These are phyloP conservation scores for Torulaspora franciscae DNA, from an alignment of 805 yeast genomes.

Conservation along the genomic window DNA sequence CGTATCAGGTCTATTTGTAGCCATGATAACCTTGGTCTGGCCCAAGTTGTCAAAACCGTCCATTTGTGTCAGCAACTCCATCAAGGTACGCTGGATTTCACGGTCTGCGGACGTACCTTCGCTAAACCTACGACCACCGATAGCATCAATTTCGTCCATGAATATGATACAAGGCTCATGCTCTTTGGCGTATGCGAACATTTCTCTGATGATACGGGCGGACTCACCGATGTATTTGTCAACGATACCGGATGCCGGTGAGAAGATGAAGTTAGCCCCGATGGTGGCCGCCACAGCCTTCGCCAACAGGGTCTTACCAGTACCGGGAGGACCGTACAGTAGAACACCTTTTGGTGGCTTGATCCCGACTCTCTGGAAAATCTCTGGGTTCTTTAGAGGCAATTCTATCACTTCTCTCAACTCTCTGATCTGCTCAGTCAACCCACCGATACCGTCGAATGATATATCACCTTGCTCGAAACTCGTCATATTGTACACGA, in stretches of 20 bases:
- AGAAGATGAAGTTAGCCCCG: constrained; percentile 94
- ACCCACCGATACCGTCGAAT: constrained; percentile 93
- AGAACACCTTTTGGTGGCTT: constrained; percentile 98
- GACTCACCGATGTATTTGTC: constrained; percentile 98
- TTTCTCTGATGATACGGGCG: constrained; percentile 92
- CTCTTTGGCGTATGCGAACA: constrained; percentile 96
- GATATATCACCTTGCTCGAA: constrained; percentile 97
- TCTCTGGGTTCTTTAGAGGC: constrained; percentile 94
- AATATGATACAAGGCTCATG: constrained; percentile 97
- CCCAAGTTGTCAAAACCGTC: constrained; percentile 97
- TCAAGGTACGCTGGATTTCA: constrained; percentile 94
- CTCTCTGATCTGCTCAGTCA: constrained; percentile 92
- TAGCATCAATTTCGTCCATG: constrained; percentile 98
- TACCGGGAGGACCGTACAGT: constrained; percentile 97
- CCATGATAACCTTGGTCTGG: constrained; percentile 96
- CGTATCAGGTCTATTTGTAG: constrained; percentile 98
- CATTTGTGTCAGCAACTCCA: constrained; percentile 97
- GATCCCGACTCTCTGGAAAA: constrained; percentile 92
- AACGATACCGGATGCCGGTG: constrained; percentile 98
- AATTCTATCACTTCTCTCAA: constrained; percentile 95
- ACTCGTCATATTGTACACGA: constrained; percentile 96
- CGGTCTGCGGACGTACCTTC: constrained; percentile 99
- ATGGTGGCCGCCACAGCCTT: constrained; percentile 98
- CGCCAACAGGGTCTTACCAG: constrained; percentile 93
- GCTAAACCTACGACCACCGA: constrained; percentile 95